Conservation (phyloP, 2,329 filamentous ascomycete genomes). For the Calonectria pteridis region DNA sequence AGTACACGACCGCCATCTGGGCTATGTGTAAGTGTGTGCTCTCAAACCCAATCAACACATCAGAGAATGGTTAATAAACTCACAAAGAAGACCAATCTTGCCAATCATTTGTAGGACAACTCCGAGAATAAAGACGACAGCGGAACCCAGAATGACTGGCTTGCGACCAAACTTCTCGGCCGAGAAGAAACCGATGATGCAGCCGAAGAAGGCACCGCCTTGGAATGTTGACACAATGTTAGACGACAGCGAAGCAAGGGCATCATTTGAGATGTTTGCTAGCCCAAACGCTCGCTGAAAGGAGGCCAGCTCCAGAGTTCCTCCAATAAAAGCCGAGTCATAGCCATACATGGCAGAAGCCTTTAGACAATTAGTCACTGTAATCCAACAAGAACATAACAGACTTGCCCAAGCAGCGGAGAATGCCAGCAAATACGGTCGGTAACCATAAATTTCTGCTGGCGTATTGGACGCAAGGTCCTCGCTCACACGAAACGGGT, state of each 20-base stretch:
- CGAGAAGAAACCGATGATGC: neutral
- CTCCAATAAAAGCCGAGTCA: slow-evolving; percentile 1
- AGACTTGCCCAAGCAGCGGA: slow-evolving; percentile 33
- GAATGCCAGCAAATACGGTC: slow-evolving; percentile 17
- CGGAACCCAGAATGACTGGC: neutral
- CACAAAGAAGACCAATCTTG: neutral
- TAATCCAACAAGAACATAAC: too few relatives aligned
- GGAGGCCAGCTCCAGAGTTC: neutral
- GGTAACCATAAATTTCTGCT: slow-evolving; percentile 11
- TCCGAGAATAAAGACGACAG: neutral
- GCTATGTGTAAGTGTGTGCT: neutral
- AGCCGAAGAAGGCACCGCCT: neutral
- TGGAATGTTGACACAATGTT: slow-evolving; percentile 3
- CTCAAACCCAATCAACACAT: too few relatives aligned
- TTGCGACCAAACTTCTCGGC: neutral
- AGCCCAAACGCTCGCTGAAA: neutral
- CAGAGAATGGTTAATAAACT: too few relatives aligned
- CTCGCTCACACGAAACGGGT: neutral
- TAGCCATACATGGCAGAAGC: slow-evolving; percentile 11
- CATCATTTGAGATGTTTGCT: neutral
- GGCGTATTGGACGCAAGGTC: slow-evolving; percentile 2
- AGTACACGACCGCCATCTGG: neutral
- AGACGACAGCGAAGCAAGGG: neutral
- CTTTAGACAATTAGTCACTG: neutral
- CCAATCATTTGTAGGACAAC: neutral